Conservation (phyloP, 352 stramenopile genomes). For the Peronospora belbahrii region DNA sequence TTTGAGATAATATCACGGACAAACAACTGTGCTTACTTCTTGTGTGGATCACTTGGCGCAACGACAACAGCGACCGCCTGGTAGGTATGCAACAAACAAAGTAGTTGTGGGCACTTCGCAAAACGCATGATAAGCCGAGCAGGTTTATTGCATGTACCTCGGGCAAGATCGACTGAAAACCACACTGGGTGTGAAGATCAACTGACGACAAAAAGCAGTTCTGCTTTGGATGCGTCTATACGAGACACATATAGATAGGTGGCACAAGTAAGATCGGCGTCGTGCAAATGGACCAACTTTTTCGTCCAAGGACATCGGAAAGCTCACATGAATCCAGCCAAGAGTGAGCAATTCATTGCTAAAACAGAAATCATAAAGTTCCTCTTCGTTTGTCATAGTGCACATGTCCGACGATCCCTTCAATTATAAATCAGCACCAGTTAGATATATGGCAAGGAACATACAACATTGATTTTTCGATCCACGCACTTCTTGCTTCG, state of each 20-base stretch:
- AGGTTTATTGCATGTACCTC: conserved; percentile 35
- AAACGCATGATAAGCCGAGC: not conserved
- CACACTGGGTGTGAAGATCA: conserved; percentile 87
- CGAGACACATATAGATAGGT: not conserved
- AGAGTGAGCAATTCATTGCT: conserved; percentile 80
- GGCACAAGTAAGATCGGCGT: not conserved
- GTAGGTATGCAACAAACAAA: not conserved
- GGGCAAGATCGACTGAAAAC: conserved; percentile 84
- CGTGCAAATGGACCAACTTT: not conserved
- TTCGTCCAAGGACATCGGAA: not conserved
- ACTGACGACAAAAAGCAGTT: conserved; percentile 86
- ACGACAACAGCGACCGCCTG: conserved; percentile 84
- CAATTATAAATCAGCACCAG: not conserved
- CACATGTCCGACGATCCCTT: conserved; percentile 83
- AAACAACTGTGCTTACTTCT: conserved; percentile 31
- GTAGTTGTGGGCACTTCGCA: conserved; percentile 2
- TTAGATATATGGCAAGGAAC: not conserved
- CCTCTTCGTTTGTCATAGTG: conserved; percentile 82
- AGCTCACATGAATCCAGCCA: conserved; percentile 86
- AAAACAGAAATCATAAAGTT: conserved; percentile 86
- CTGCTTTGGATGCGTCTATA: conserved; percentile 80
- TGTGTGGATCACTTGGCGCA: conserved; percentile 55
- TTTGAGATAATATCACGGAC: not conserved
- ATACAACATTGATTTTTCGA: not conserved
- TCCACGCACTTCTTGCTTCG: conserved; percentile 67